phyloP scores from a whole-genome alignment of 441 rosid genomes.

The Erysimum cheiri region DNA sequence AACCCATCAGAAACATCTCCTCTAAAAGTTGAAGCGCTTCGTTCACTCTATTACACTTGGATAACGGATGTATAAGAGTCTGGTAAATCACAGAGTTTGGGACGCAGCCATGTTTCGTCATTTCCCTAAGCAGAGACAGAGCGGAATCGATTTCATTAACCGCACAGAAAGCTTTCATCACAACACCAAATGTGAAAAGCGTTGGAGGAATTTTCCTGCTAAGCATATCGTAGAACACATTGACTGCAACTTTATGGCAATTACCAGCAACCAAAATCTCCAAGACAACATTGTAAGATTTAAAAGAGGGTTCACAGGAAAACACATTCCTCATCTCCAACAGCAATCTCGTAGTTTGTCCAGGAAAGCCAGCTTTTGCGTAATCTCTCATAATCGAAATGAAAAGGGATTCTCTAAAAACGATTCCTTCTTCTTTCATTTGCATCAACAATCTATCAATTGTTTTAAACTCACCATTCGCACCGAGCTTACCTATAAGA shows the following conservation, averaged over 20 bases:
- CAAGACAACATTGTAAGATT: constrained; percentile 71
- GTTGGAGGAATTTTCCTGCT: constrained; percentile 67
- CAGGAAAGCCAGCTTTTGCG: constrained; percentile 66
- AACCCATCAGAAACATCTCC: constrained; percentile 89
- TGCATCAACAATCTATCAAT: constrained; percentile 66
- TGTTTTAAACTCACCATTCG: constrained; percentile 59
- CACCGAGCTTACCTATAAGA: constrained; percentile 77
- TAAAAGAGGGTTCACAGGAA: constrained; percentile 68
- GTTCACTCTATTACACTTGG: constrained; percentile 62
- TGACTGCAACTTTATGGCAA: constrained; percentile 68
- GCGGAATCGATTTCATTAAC: constrained; percentile 79
- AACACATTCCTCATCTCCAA: constrained; percentile 72
- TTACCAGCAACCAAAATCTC: constrained; percentile 60
- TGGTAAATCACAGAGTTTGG: constrained; percentile 79
- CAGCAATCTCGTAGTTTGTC: constrained; percentile 79
- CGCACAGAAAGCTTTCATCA: constrained; percentile 76
- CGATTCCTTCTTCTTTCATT: constrained; percentile 80
- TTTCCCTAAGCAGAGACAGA: constrained; percentile 70
- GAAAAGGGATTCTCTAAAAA: constrained; percentile 72
- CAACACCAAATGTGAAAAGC: constrained; percentile 73
- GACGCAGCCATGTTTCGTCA: constrained; percentile 84
- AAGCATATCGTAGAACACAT: constrained; percentile 87
- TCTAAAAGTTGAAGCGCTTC: constrained; percentile 76
- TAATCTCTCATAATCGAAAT: constrained; percentile 75
- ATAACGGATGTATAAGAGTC: constrained; percentile 76